Evolutionary conservation across 192 early-diverging fungal genomes (phyloP).

Genomic region (Umbelopsis vinacea): DNA sequence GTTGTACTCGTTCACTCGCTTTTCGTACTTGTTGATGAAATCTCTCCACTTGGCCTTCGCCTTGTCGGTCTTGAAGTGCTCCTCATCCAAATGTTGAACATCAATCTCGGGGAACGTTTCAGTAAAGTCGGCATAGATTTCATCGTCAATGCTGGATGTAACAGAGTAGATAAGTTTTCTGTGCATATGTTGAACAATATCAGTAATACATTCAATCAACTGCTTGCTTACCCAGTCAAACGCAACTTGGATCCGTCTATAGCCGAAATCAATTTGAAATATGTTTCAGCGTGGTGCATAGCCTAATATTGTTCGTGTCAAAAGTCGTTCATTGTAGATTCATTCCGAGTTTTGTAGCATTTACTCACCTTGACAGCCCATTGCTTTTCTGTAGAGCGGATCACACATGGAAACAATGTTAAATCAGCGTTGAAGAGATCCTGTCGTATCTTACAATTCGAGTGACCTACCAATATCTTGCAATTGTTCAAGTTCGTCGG

Average conservation of each 20-base stretch:
- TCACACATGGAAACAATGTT: neutral
- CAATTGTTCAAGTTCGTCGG: conserved; percentile 76
- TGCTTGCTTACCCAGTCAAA: conserved; percentile 69
- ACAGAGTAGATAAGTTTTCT: neutral
- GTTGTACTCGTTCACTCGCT: conserved; percentile 87
- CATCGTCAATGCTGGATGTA: conserved; percentile 72
- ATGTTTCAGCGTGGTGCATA: conserved; percentile 94
- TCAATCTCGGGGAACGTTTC: conserved; percentile 80
- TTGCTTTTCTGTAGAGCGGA: conserved; percentile 75
- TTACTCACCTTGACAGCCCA: conserved; percentile 84
- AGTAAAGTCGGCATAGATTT: conserved; percentile 80
- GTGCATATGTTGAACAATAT: neutral
- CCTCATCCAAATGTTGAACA: conserved; percentile 69
- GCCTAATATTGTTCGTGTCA: conserved; percentile 46
- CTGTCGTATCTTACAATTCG: neutral
- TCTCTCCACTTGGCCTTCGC: conserved; percentile 89
- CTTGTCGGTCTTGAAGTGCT: conserved; percentile 79
- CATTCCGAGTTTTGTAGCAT: neutral
- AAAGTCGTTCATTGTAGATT: neutral
- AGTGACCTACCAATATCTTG: conserved; percentile 67
- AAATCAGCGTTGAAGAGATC: neutral
- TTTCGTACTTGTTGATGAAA: conserved; percentile 88
- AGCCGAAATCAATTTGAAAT: conserved; percentile 78
- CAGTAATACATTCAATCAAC: neutral
- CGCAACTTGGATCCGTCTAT: conserved; percentile 76